Evolutionary conservation across 2,329 filamentous ascomycete genomes (phyloP).

Genomic region (Keithomyces neogunnii): DNA sequence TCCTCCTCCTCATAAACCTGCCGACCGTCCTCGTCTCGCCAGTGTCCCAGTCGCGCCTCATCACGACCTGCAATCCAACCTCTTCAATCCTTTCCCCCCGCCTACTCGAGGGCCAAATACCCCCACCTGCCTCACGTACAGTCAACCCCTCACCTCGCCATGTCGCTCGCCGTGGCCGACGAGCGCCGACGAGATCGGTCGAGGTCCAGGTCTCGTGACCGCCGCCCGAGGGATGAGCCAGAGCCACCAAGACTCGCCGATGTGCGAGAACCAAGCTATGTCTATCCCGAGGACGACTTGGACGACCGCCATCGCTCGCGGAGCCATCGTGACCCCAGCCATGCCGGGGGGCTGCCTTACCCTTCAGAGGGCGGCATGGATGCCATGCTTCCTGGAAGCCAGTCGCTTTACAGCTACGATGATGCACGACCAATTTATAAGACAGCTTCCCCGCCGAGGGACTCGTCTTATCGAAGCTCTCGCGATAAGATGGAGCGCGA

Average conservation of each 20-base stretch:
- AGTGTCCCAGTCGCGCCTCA: too few species aligned
- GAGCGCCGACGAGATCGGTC: slow-evolving; percentile 36
- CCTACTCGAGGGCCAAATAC: too few species aligned
- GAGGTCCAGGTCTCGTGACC: slow-evolving; percentile 34
- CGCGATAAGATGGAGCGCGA: slow-evolving; percentile 21
- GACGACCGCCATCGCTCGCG: slow-evolving; percentile 25
- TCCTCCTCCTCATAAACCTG: slow-evolving; percentile 7
- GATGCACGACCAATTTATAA: slow-evolving; percentile 24
- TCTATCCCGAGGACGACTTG: slow-evolving; percentile 33
- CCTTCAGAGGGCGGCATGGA: slow-evolving; percentile 29
- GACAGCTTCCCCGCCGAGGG: slow-evolving; percentile 24
- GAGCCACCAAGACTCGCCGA: slow-evolving; percentile 27
- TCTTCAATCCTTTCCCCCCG: too few species aligned
- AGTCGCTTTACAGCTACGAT: slow-evolving; percentile 32
- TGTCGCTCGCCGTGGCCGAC: slow-evolving; percentile 45
- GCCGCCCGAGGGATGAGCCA: slow-evolving; percentile 21
- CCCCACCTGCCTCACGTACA: too few species aligned
- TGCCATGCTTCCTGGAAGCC: slow-evolving; percentile 27
- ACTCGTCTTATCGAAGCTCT: slow-evolving; percentile 28
- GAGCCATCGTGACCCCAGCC: slow-evolving; percentile 23
- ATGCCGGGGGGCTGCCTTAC: slow-evolving; percentile 24
- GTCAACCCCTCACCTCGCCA: slow-evolving; percentile 16
- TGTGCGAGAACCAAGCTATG: slow-evolving; percentile 32
- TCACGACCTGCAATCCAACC: too few species aligned
- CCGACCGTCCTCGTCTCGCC: not conserved